phyloP scores from a whole-genome alignment of 1,284 basidiomycete species.

The Ceratorhiza oryzae-sativae region DNA sequence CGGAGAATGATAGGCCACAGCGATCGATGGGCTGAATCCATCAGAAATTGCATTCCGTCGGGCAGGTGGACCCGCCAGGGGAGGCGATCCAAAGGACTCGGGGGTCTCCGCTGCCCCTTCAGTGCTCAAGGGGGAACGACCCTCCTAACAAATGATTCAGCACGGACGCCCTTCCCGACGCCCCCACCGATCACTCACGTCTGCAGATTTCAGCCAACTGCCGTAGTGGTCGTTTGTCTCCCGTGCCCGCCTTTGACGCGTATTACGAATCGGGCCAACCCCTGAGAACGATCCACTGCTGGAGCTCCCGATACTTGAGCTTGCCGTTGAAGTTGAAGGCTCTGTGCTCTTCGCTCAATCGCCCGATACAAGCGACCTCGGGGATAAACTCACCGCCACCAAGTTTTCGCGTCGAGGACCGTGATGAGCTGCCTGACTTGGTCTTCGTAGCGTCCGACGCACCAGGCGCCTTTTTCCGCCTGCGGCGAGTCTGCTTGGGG shows the following conservation, averaged over 20 bases:
- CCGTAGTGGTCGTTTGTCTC: background rate
- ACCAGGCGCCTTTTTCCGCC: conserved; percentile 22
- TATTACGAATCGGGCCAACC: background rate
- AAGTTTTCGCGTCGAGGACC: background rate
- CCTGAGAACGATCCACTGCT: background rate
- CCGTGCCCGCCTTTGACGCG: background rate
- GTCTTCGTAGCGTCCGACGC: conserved; percentile 2
- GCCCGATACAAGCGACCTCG: background rate
- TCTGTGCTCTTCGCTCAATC: background rate
- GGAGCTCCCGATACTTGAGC: background rate
- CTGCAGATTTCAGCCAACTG: background rate
- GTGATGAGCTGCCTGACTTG: background rate
- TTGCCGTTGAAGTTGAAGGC: background rate
- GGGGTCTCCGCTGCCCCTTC: conserved; percentile 6
- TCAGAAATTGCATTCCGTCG: conserved; percentile 8
- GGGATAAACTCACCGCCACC: background rate
- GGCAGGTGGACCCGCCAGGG: background rate
- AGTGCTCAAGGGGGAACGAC: conserved; percentile 7
- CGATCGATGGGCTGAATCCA: background rate
- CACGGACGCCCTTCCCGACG: background rate
- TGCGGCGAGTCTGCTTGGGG: conserved; percentile 20
- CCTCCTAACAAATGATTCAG: background rate
- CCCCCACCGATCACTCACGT: background rate
- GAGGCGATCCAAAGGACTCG: background rate
- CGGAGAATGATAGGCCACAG: no score